Evolutionary conservation across 2,329 filamentous ascomycete genomes (phyloP), one percentile per base, ranked within the genome.

Genomic region (Exophiala mesophila): DNA sequence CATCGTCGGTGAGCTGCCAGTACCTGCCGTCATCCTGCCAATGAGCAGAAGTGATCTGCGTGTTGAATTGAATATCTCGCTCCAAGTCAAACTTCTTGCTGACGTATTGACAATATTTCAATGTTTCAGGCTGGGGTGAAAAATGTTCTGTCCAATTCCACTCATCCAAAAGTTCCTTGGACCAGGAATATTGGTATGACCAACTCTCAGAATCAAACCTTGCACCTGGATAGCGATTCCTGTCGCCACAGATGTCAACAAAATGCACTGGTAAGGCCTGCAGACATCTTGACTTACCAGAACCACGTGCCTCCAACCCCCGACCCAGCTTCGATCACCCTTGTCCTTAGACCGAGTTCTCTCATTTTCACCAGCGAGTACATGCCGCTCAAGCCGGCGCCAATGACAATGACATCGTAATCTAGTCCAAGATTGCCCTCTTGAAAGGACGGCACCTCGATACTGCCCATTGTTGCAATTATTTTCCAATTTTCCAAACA

Each of bases 191-290:
- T 47, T 77, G 66, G 44, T 79, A 79, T 34, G 70, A 63, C 0
- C 72, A 70, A 1, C 73, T 64, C 39, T 75, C 68, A 0, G 68
- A 73, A 59, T 81, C 78, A 2, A 78, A 73, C 0, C 65, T 60
- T 1, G 73, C 69, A 1, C 74, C 76, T 1, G 73, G 76, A 49
- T 77, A 79, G 51, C 68, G 67, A 56, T 77, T 78, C 71, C 68
- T 77, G 32, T 36, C 8, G n/a, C n/a, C n/a, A n/a, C 29, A 13
- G n/a, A 8, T 31, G 29, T 31, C 5, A 31, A 31, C 17, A 13
- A 13, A 7, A n/a, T 8, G 24, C 24, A 8, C 24, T n/a, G 8
- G 24, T 28, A 8, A 8, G 24, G 24, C 8, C 8, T 28, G 24
- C n/a, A n/a, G n/a, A 19, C 35, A 34, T n/a, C 23, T 15, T 6